phyloP scores from a whole-genome alignment of 2,329 filamentous ascomycete genomes.

The Alternaria gansuensis region DNA sequence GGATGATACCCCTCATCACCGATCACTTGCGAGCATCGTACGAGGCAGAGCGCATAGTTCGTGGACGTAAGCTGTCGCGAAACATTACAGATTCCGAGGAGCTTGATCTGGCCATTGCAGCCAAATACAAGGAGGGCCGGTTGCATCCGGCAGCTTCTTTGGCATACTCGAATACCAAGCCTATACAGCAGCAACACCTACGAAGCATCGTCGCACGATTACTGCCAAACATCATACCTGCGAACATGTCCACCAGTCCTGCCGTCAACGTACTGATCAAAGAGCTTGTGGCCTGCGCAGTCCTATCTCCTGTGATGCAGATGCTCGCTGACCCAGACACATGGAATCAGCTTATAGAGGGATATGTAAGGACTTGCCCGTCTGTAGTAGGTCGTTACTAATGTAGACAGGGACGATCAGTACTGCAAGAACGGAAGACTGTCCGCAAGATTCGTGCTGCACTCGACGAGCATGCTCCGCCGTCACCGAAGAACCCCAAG shows the following conservation, averaged over 20 bases:
- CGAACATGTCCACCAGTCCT: constrained; percentile 77
- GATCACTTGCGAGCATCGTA: constrained; percentile 89
- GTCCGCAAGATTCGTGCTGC: constrained; percentile 91
- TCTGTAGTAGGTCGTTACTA: constrained; percentile 16
- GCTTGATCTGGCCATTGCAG: constrained; percentile 93
- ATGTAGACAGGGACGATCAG: constrained; percentile 70
- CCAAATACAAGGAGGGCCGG: constrained; percentile 87
- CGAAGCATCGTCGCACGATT: constrained; percentile 76
- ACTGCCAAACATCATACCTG: constrained; percentile 77
- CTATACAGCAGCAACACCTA: constrained; percentile 87
- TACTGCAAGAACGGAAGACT: constrained; percentile 94
- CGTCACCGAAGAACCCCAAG: constrained; percentile 72
- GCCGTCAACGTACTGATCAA: constrained; percentile 82
- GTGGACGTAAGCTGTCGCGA: constrained; percentile 86
- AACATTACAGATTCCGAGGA: constrained; percentile 96
- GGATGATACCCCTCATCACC: constrained; percentile 87
- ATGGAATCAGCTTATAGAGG: constrained; percentile 97
- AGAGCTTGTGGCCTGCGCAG: constrained; percentile 92
- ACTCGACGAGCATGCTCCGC: constrained; percentile 90
- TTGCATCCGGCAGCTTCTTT: constrained; percentile 86
- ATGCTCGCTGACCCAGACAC: constrained; percentile 90
- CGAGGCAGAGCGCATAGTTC: constrained; percentile 84
- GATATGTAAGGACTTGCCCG: constrained; percentile 62
- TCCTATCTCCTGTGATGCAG: constrained; percentile 81
- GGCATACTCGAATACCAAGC: constrained; percentile 82